Conservation (phyloP, 116 monocot species). For the Trichopus zeylanicus region DNA sequence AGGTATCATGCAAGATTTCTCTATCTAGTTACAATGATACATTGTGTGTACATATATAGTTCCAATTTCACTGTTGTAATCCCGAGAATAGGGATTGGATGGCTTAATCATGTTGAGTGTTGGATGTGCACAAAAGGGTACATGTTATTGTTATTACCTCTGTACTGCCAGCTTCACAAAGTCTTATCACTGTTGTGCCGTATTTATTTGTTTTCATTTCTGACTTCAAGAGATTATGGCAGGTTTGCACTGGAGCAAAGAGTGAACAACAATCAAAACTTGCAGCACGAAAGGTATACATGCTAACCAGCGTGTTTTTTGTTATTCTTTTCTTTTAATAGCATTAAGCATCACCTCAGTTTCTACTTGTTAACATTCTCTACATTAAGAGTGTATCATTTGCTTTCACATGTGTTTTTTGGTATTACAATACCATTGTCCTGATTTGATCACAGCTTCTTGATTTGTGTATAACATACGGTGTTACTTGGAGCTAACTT, state of each 20-base stretch:
- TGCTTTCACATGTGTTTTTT: not conserved
- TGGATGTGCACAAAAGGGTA: too few species aligned
- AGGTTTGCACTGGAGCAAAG: constrained; percentile 57
- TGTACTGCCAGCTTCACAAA: not conserved
- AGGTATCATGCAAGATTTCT: too few species aligned
- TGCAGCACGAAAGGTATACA: constrained; percentile 44
- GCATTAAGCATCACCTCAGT: not conserved
- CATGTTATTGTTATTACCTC: not conserved
- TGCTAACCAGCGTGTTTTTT: not conserved
- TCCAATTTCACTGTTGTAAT: not conserved
- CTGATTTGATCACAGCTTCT: not conserved
- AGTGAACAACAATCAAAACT: constrained; percentile 42
- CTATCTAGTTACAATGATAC: too few species aligned
- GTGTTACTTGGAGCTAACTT: not conserved
- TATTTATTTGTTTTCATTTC: not conserved
- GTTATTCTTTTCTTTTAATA: not conserved
- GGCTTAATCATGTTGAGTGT: not conserved
- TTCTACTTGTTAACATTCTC: not conserved
- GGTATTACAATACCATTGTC: not conserved
- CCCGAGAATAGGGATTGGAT: not conserved
- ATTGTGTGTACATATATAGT: not conserved
- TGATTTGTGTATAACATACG: not conserved
- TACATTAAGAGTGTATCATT: not conserved
- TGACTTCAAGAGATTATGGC: not conserved
- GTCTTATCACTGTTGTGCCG: not conserved